Conservation (phyloP, 129 eudicot genomes). For the Centrapalus pauciflorus region DNA sequence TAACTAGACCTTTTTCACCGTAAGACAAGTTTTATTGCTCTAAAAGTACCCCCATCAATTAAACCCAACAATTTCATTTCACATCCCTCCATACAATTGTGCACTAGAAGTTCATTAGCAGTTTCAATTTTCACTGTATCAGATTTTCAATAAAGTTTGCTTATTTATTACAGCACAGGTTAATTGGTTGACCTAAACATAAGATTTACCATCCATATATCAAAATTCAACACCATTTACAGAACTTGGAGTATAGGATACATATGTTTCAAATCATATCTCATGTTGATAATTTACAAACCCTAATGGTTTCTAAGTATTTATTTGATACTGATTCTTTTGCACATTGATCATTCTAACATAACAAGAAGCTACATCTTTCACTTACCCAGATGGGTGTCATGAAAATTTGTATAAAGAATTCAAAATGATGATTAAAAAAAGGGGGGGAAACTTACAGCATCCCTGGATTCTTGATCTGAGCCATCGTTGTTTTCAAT, state of each 20-base stretch:
- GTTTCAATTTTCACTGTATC: neutral
- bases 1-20: neutral
- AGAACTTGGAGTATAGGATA: too few relatives aligned
- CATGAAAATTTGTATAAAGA: neutral
- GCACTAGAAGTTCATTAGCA: neutral
- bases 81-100: too few relatives aligned
- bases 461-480: constrained; percentile 55
- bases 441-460: constrained; percentile 39
- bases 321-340: neutral
- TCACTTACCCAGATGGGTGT: neutral
- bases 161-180: neutral
- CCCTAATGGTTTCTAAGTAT: neutral
- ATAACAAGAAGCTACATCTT: neutral
- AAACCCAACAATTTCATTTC: too few relatives aligned
- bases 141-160: neutral
- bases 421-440: neutral
- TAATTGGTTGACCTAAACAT: neutral
- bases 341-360: neutral
- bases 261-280: neutral
- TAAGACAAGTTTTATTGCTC: too few relatives aligned
- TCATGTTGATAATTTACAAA: neutral
- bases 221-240: neutral
- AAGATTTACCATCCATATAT: neutral
- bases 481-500: constrained; percentile 51
- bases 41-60: too few relatives aligned